Evolutionary conservation across 2,329 filamentous ascomycete genomes (phyloP).

Genomic region (Juglanconis juglandina): DNA sequence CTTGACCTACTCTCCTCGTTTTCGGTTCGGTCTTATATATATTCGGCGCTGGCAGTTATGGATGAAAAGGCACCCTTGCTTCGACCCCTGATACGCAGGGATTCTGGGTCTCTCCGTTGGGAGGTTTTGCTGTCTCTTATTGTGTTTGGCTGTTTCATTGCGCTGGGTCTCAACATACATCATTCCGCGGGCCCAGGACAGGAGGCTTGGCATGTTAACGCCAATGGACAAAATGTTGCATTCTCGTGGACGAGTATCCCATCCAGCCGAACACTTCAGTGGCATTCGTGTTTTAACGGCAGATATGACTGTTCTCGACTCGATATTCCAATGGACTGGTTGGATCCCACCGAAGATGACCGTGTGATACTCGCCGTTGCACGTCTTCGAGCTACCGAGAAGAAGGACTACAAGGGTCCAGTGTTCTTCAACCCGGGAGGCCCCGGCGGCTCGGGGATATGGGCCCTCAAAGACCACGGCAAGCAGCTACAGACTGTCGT

Average conservation of each 20-base stretch:
- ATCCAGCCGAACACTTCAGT: constrained; percentile 29
- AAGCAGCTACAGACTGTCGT: constrained; percentile 40
- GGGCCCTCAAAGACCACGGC: constrained; percentile 32
- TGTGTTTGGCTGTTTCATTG: not conserved
- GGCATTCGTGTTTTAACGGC: constrained; percentile 34
- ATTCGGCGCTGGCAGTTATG: not conserved
- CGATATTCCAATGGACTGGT: constrained; percentile 40
- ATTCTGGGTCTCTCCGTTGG: constrained; percentile 1
- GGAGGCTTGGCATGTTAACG: constrained; percentile 1
- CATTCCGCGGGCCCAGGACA: constrained; percentile 11
- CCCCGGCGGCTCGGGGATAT: constrained; percentile 46
- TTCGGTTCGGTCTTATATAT: not conserved
- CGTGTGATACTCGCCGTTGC: constrained; percentile 36
- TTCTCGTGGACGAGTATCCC: constrained; percentile 23
- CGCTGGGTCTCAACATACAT: constrained; percentile 9
- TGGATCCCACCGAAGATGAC: constrained; percentile 30
- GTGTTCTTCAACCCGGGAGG: constrained; percentile 42
- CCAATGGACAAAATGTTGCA: not conserved
- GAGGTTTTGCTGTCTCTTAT: constrained; percentile 9
- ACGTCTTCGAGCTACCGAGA: constrained; percentile 32
- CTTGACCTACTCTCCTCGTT: not conserved
- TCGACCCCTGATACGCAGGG: constrained; percentile 4
- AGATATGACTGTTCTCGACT: constrained; percentile 35
- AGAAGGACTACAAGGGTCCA: constrained; percentile 28
- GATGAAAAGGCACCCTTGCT: constrained; percentile 16